These are phyloP conservation scores for Dioscorea zingiberensis DNA, from an alignment of 106 monocot genomes.

Conservation along the genomic window DNA sequence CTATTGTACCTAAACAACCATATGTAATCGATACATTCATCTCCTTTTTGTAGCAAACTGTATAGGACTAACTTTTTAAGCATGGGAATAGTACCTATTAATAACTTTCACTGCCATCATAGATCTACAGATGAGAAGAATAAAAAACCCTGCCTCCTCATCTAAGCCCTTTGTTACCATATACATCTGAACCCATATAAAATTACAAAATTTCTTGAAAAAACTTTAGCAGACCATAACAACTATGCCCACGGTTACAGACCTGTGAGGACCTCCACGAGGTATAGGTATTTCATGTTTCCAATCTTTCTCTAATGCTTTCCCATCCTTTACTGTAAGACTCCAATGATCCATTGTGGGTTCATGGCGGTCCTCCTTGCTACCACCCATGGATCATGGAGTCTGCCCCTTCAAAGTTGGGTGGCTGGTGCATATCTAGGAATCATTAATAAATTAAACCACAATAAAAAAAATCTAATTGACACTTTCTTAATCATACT, in stretches of 20 bases:
- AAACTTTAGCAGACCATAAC: too few relatives aligned
- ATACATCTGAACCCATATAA: too few relatives aligned
- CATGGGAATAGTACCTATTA: too few relatives aligned
- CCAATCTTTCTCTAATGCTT: constrained; percentile 74
- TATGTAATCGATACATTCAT: too few relatives aligned
- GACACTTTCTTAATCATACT: background rate
- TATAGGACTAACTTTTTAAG: too few relatives aligned
- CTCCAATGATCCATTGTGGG: constrained; percentile 89
- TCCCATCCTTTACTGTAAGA: constrained; percentile 75
- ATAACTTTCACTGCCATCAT: too few relatives aligned
- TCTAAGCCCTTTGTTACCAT: too few relatives aligned
- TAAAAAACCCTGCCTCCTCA: too few relatives aligned
- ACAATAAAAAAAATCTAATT: background rate
- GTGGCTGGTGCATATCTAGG: constrained; percentile 85
- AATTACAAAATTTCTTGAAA: too few relatives aligned
- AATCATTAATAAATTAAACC: background rate
- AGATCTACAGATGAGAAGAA: too few relatives aligned
- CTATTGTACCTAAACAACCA: too few relatives aligned
- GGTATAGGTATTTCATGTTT: constrained; percentile 67
- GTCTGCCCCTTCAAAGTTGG: constrained; percentile 84
- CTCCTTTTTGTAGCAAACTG: too few relatives aligned
- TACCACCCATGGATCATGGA: constrained; percentile 97
- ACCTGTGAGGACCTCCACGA: constrained; percentile 91
- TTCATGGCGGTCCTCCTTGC: constrained; percentile 82
- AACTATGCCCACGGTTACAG: background rate